Conservation (phyloP, 2,329 filamentous ascomycete genomes). For the Colletotrichum abscissum region DNA sequence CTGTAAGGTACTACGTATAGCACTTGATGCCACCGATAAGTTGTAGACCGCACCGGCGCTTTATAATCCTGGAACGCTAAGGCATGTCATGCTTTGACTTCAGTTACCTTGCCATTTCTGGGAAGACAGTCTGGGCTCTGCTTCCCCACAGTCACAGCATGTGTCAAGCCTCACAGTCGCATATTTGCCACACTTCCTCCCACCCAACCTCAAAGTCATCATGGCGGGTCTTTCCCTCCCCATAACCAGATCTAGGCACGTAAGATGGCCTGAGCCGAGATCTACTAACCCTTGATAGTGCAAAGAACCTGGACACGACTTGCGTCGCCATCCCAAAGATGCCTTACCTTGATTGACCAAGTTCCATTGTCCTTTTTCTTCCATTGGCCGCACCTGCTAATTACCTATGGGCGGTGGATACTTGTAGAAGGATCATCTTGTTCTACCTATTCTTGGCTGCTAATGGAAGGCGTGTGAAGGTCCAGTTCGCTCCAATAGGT, state of each 20-base stretch:
- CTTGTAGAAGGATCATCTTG: neutral
- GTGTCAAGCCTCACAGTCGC: neutral
- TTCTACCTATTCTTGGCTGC: neutral
- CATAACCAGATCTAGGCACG: neutral
- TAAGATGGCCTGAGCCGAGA: neutral
- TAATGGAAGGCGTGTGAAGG: neutral
- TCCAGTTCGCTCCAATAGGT: neutral
- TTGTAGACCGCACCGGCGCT: neutral
- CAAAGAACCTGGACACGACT: neutral
- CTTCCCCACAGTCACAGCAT: neutral
- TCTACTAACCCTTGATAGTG: neutral
- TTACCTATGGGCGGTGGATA: neutral
- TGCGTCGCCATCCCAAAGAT: neutral
- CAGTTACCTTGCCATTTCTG: neutral
- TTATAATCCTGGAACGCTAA: neutral
- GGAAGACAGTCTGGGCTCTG: neutral
- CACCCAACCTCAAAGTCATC: neutral
- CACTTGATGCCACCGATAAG: neutral
- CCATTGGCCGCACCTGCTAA: neutral
- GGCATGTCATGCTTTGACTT: no score
- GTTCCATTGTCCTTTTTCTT: neutral
- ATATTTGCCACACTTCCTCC: neutral
- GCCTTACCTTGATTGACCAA: no score
- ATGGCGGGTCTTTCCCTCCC: neutral
- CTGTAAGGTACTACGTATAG: neutral